Base-by-base conservation (phyloP, 2,329 filamentous ascomycete species). In the Paradendryphiella salina region DNA sequence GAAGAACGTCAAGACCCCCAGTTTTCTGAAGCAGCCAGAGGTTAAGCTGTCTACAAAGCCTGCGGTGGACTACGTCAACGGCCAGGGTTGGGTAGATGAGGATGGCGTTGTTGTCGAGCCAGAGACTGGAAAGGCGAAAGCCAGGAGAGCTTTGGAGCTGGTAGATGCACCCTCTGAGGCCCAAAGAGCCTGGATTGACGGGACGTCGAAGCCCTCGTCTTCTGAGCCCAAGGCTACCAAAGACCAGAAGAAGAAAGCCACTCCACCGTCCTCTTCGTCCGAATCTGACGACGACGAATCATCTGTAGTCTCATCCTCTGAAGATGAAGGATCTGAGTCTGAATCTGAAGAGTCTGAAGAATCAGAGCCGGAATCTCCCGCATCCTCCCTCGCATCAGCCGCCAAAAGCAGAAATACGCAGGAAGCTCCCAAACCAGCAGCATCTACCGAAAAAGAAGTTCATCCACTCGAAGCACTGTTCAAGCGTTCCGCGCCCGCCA, bases 381-480 rank as follows among this genome's bases (percentile, higher is more conserved):
- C 53, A 36, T 52, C 64, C 1, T 57, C 63, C 28, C 56, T 57
- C 7, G 47, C 53, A 7, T 52, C 51, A 28, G 52, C 54, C 10
- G 31, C 31, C 26, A 44, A 58, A 20, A 54, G 53, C 15, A 54
- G 50, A 15, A 47, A 53, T 15, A 48, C 56, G 2, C 55, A 62
- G 1, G 46, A 59, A 23, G 49, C 59, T 1, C 32, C 47, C 7
- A 15, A 66, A 8, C 56, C 59, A 5, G 50, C 60, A 13, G 41
- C 60, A 31, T 53, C 65, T 17, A 51, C 50, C 10, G 57, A 60
- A 26, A 75, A 72, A 63, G 70, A 75, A 54, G 77, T 96, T 0
- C 93, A 97, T 61, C 93, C 94, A 0, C 81, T 97, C 1, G 92
- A 97, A 76, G 90, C 90, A 0, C 82, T 97, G 2, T 99, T 95